Conservation (phyloP, 305 asterid species). For the Fraxinus nigra region DNA sequence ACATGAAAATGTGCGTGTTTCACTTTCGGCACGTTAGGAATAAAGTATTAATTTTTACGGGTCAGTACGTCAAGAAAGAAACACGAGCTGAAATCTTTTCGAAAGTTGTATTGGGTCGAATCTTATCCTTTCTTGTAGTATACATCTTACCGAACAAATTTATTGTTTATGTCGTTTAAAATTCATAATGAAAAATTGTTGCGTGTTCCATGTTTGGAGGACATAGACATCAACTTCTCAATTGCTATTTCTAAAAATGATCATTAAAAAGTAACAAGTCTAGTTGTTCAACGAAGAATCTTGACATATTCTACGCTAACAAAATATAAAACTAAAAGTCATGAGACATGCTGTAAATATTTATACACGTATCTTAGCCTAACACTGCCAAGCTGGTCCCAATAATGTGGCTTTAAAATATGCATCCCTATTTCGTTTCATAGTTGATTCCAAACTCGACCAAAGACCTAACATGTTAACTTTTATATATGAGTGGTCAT, state of each 20-base stretch:
- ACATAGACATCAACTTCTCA: conserved; percentile 6
- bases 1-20: neutral
- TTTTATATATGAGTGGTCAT: no score
- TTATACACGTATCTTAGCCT: neutral
- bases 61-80: neutral
- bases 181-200: neutral
- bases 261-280: neutral
- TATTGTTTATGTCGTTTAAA: neutral
- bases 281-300: neutral
- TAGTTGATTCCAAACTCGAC: neutral
- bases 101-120: neutral
- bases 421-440: neutral
- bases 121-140: neutral
- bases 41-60: neutral
- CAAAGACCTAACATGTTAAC: neutral
- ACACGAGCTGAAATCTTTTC: neutral
- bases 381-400: neutral
- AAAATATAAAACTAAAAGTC: neutral
- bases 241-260: neutral
- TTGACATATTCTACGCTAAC: conserved; percentile 3
- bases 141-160: neutral
- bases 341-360: neutral
- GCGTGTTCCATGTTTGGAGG: conserved; percentile 7
- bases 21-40: neutral
- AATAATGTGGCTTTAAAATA: neutral